Percentiles rank a stretch among this genome's conserved stretches.
phyloP scores from a whole-genome alignment of 441 rosid species.

The Breynia disticha region DNA sequence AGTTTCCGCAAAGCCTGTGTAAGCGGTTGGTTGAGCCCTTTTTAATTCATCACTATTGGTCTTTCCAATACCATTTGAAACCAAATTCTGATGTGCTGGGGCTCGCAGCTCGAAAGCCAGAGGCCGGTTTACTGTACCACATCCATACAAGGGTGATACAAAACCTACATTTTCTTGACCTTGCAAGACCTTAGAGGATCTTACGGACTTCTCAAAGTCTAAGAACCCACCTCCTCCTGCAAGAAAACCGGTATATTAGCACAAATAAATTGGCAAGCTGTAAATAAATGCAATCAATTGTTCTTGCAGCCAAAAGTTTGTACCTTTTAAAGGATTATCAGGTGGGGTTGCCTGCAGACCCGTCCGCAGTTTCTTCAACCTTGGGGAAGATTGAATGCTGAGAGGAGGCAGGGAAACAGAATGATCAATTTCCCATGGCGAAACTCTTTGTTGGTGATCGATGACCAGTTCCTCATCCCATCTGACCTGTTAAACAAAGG shows the following conservation, averaged over 20 bases:
- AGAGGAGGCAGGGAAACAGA: slow-evolving; percentile 66
- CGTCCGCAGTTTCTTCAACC: slow-evolving; percentile 68
- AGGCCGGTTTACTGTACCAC: slow-evolving; percentile 49
- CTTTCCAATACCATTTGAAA: slow-evolving; percentile 36
- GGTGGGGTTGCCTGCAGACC: slow-evolving; percentile 46
- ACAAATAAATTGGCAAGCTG: neutral
- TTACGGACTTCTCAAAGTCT: slow-evolving; percentile 82
- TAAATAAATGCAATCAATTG: neutral
- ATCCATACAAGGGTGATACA: slow-evolving; percentile 48
- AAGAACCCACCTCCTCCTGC: slow-evolving; percentile 53
- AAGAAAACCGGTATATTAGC: slow-evolving; percentile 9
- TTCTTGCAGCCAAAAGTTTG: slow-evolving; percentile 3
- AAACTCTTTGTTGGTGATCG: slow-evolving; percentile 63
- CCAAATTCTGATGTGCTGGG: slow-evolving; percentile 42
- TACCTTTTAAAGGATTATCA: slow-evolving; percentile 49
- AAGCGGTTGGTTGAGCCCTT: slow-evolving; percentile 32
- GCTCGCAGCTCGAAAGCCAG: slow-evolving; percentile 58
- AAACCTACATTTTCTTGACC: slow-evolving; percentile 97
- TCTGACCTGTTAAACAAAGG: slow-evolving; percentile 41
- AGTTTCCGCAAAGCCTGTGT: slow-evolving; percentile 49
- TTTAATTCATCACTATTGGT: slow-evolving; percentile 32
- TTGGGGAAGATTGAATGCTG: slow-evolving; percentile 73
- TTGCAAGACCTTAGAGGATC: slow-evolving; percentile 99
- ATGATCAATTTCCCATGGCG: slow-evolving; percentile 91
- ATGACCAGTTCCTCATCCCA: slow-evolving; percentile 70